phyloP scores from a whole-genome alignment of 306 rosid genomes.

The barrel medic (Medicago truncatula) region DNA sequence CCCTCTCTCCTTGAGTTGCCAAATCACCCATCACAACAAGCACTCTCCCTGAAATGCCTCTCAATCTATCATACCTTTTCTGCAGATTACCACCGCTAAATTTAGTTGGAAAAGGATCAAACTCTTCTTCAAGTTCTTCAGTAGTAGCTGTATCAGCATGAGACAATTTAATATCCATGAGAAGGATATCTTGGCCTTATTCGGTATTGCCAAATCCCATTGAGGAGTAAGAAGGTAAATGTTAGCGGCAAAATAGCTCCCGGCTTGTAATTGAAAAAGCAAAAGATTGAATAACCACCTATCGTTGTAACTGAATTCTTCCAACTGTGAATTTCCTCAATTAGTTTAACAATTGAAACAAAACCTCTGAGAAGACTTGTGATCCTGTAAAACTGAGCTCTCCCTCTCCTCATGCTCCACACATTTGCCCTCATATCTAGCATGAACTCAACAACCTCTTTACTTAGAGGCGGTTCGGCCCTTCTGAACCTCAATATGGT shows the following conservation, averaged over 20 bases:
- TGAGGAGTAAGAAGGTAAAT: constrained; percentile 13
- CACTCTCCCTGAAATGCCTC: constrained; percentile 50
- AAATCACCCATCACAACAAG: constrained; percentile 49
- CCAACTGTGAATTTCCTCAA: constrained; percentile 45
- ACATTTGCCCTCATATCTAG: constrained; percentile 49
- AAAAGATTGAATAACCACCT: not conserved
- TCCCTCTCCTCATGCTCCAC: constrained; percentile 60
- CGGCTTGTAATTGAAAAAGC: not conserved
- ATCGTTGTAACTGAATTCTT: constrained; percentile 24
- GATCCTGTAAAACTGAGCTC: constrained; percentile 48
- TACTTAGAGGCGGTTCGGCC: constrained; percentile 48
- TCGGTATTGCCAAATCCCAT: constrained; percentile 36
- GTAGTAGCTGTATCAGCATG: constrained; percentile 41
- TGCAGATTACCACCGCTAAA: constrained; percentile 28
- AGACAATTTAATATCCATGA: constrained; percentile 53
- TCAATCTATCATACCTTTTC: constrained; percentile 53
- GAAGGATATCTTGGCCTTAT: constrained; percentile 55
- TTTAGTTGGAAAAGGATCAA: constrained; percentile 46
- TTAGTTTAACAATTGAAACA: constrained; percentile 12
- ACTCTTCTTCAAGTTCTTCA: constrained; percentile 62
- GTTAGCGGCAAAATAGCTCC: not conserved
- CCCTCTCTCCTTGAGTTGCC: constrained; percentile 63
- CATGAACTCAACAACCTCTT: constrained; percentile 54
- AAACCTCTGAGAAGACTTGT: constrained; percentile 32
- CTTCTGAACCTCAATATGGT: no score